Conservation (phyloP, 345 rosid species). For the Brassica nigra region DNA sequence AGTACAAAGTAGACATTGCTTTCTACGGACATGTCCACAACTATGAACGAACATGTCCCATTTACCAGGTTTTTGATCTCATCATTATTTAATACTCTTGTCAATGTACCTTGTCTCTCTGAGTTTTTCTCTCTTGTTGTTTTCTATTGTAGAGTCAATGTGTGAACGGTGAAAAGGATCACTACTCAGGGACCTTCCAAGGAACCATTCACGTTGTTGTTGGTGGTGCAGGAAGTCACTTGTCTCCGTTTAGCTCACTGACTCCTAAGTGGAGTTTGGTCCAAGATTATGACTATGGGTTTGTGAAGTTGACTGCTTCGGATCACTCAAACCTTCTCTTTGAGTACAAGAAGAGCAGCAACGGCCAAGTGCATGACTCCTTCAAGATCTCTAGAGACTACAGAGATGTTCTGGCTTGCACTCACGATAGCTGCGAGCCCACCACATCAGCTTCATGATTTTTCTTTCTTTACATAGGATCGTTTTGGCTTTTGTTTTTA, state of each 20-base stretch:
- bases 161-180: conserved; percentile 51
- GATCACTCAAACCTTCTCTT: conserved; percentile 75
- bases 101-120: conserved; percentile 8
- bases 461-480: background rate
- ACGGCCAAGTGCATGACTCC: conserved; percentile 72
- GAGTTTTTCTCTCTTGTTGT: background rate
- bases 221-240: conserved; percentile 87
- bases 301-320: conserved; percentile 76
- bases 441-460: conserved; percentile 65
- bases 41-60: conserved; percentile 79
- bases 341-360: conserved; percentile 87
- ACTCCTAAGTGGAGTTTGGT: conserved; percentile 70
- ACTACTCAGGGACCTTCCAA: conserved; percentile 62
- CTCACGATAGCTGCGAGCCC: conserved; percentile 66
- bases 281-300: conserved; percentile 76
- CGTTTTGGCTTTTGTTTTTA: background rate
- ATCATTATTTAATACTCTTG: background rate
- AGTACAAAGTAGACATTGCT: conserved; percentile 80
- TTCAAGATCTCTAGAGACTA: conserved; percentile 87
- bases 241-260: conserved; percentile 56
- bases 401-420: conserved; percentile 78
- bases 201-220: conserved; percentile 89
- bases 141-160: conserved; percentile 65
- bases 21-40: conserved; percentile 83
- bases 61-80: conserved; percentile 62